Evolutionary conservation across 495 filamentous ascomycete species (phyloP).

Genomic region (Zalerion maritima): DNA sequence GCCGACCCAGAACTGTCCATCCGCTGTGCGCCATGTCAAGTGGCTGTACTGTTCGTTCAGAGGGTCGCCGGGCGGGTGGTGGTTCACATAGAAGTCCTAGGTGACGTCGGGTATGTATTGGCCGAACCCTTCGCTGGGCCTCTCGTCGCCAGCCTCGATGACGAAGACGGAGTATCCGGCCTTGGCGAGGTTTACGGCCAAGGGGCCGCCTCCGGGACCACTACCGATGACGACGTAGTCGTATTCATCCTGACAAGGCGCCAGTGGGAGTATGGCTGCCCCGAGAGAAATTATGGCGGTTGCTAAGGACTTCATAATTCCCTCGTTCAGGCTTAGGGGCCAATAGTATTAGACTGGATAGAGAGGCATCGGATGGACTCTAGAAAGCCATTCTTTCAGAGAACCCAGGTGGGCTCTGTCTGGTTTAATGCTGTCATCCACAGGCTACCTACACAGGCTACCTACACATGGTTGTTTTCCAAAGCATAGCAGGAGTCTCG

Average conservation of each 20-base stretch:
- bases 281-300: too few species aligned
- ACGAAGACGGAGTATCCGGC: slow-evolving; percentile 40
- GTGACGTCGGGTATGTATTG: slow-evolving; percentile 20
- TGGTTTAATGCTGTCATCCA: too few species aligned
- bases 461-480: too few species aligned
- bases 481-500: too few species aligned
- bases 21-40: slow-evolving; percentile 18
- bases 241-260: slow-evolving; percentile 11
- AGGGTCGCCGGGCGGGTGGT: slow-evolving; percentile 19
- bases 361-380: too few species aligned
- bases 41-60: slow-evolving; percentile 19
- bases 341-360: too few species aligned
- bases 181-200: slow-evolving; percentile 42
- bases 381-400: too few species aligned
- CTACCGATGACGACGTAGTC: slow-evolving; percentile 24
- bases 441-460: too few species aligned
- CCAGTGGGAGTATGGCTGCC: too few species aligned
- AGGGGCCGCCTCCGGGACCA: slow-evolving; percentile 42
- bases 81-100: slow-evolving; percentile 24
- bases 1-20: slow-evolving; percentile 22
- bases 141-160: slow-evolving; percentile 43
- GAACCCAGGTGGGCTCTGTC: too few species aligned
- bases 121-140: slow-evolving; percentile 12
- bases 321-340: too few species aligned
- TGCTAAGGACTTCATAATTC: too few species aligned